A percentile compares a stretch with the other conserved stretches of the same genome.
phyloP scores from a whole-genome alignment of 2,329 filamentous ascomycete species.

The Apiospora hydei region DNA sequence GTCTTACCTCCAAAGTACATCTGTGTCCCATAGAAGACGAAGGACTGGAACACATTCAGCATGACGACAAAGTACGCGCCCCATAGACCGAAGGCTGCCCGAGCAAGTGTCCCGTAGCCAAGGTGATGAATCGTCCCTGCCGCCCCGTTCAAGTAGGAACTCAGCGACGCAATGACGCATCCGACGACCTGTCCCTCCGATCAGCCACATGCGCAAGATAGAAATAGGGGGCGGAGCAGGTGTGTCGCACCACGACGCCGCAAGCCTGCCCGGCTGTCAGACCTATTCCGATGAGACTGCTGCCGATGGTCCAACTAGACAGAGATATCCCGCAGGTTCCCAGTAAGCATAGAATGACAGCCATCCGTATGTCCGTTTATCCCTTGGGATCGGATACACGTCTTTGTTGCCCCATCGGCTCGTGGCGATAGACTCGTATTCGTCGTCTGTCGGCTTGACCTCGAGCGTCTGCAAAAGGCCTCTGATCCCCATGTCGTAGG shows the following conservation, averaged over 20 bases:
- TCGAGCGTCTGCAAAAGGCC: slow-evolving; percentile 27
- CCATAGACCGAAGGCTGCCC: slow-evolving; percentile 30
- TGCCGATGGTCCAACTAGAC: slow-evolving; percentile 30
- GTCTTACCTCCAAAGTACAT: slow-evolving; percentile 30
- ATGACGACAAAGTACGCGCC: slow-evolving; percentile 30
- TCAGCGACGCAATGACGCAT: slow-evolving; percentile 28
- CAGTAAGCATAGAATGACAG: slow-evolving; percentile 30
- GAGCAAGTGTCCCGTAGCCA: slow-evolving; percentile 29
- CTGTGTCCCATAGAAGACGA: slow-evolving; percentile 31
- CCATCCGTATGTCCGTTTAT: slow-evolving; percentile 31
- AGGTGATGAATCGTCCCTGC: slow-evolving; percentile 30
- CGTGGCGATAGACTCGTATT: slow-evolving; percentile 30
- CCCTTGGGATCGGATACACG: slow-evolving; percentile 29
- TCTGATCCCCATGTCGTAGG: slow-evolving; percentile 14
- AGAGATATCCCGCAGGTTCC: slow-evolving; percentile 31
- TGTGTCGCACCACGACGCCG: slow-evolving; percentile 26
- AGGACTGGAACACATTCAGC: slow-evolving; percentile 30
- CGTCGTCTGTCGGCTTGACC: slow-evolving; percentile 29
- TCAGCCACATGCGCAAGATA: neutral
- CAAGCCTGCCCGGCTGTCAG: slow-evolving; percentile 30
- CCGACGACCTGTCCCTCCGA: slow-evolving; percentile 24
- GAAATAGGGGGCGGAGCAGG: neutral
- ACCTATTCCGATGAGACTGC: slow-evolving; percentile 30
- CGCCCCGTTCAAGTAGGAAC: slow-evolving; percentile 30
- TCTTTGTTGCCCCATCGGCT: slow-evolving; percentile 31